These are phyloP conservation scores for Coleophoma crateriformis DNA, from an alignment of 2,329 filamentous ascomycete species.

Conservation along the genomic window DNA sequence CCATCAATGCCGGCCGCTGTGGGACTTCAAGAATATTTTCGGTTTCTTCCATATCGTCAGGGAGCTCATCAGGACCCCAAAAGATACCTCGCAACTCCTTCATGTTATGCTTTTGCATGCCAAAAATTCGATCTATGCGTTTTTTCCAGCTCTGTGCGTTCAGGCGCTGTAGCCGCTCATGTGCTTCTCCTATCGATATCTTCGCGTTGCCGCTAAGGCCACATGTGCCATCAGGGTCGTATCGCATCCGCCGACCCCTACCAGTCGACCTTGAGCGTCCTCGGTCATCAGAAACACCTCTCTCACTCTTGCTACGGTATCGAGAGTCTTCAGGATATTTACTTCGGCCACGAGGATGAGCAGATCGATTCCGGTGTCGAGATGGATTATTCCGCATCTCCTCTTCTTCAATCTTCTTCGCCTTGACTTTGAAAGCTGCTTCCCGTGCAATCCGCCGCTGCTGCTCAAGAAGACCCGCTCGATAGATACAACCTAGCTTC, in stretches of 20 bases:
- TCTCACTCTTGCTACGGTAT: conserved; percentile 27
- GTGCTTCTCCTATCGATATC: conserved; percentile 71
- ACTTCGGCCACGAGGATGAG: conserved; percentile 24
- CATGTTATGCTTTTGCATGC: conserved; percentile 66
- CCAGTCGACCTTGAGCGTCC: conserved; percentile 20
- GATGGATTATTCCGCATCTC: conserved; percentile 48
- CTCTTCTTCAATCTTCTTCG: conserved; percentile 75
- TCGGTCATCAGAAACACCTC: conserved; percentile 12
- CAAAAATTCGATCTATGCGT: conserved; percentile 74
- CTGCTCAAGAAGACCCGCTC: conserved; percentile 82
- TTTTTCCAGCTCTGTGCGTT: conserved; percentile 91
- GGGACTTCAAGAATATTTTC: conserved; percentile 85
- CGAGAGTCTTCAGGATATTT: conserved; percentile 15
- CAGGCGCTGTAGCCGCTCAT: conserved; percentile 67
- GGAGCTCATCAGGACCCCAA: conserved; percentile 75
- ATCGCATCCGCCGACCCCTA: conserved; percentile 49
- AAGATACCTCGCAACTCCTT: conserved; percentile 75
- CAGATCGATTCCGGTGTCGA: conserved; percentile 50
- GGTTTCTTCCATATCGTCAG: conserved; percentile 74
- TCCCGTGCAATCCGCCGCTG: conserved; percentile 84
- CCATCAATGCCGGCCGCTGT: conserved; percentile 77
- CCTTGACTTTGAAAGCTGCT: conserved; percentile 83
- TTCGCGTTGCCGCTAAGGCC: conserved; percentile 68
- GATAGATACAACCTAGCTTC: conserved; percentile 93
- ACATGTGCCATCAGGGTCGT: conserved; percentile 74